Evolutionary conservation across 768 basidiomycete genomes (phyloP).

Genomic region (Pisolithus marmoratus): DNA sequence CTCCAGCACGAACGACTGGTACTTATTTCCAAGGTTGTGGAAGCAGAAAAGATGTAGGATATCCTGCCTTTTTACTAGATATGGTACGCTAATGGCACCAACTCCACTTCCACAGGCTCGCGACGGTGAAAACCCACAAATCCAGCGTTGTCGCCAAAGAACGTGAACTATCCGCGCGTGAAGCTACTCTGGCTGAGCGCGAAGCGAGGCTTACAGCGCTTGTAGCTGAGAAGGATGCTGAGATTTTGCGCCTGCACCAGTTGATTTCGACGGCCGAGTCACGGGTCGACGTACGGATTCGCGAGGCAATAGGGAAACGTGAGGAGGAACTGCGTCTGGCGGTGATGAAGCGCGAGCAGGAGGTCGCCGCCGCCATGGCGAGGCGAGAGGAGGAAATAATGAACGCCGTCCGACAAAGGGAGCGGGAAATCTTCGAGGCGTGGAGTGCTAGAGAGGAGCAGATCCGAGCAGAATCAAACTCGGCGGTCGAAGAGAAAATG

Average conservation of each 20-base stretch:
- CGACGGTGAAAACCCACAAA: constrained; percentile 60
- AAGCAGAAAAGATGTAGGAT: constrained; percentile 72
- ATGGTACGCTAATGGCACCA: no score
- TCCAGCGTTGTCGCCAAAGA: constrained; percentile 51
- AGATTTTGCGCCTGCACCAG: constrained; percentile 46
- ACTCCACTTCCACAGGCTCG: constrained; percentile 39
- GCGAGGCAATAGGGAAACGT: constrained; percentile 52
- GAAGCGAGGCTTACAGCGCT: constrained; percentile 46
- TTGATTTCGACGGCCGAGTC: constrained; percentile 35
- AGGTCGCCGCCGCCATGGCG: constrained; percentile 59
- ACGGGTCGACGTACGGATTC: constrained; percentile 42
- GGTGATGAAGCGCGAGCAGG: constrained; percentile 63
- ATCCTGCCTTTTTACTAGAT: background rate
- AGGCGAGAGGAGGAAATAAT: constrained; percentile 68
- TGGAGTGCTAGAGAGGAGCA: constrained; percentile 50
- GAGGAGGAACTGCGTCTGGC: constrained; percentile 66
- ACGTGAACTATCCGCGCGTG: constrained; percentile 56
- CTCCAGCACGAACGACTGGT: constrained; percentile 76
- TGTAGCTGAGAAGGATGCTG: constrained; percentile 53
- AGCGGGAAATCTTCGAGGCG: constrained; percentile 56
- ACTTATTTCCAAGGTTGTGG: constrained; percentile 63
- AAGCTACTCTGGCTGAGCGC: constrained; percentile 47
- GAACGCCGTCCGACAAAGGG: constrained; percentile 57
- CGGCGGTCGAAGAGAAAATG: constrained; percentile 33
- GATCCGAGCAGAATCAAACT: constrained; percentile 44